Conservation (phyloP, 2,329 filamentous ascomycete species). For the Hortaea sp. region DNA sequence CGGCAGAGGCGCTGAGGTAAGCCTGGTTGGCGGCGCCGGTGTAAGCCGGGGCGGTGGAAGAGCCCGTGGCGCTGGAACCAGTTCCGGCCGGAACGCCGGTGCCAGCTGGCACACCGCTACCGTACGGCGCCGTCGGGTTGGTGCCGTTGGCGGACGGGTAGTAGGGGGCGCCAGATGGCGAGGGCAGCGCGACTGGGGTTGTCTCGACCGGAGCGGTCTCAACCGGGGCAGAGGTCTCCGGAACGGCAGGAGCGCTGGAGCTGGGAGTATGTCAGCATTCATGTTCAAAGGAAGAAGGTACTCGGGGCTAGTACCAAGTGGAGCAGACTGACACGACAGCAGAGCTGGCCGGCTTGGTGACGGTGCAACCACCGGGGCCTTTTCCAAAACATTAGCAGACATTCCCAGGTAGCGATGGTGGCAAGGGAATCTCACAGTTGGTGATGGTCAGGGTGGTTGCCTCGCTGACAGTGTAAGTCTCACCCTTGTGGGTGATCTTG, state of each 20-base stretch:
- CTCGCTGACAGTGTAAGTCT: conserved; percentile 7
- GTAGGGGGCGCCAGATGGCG: conserved; percentile 8
- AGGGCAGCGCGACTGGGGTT: not conserved
- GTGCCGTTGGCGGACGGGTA: conserved; percentile 15
- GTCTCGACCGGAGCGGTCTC: too few relatives aligned
- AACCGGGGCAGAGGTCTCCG: conserved; percentile 1
- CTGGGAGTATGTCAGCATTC: not conserved
- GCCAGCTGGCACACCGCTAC: conserved; percentile 6
- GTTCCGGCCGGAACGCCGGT: conserved; percentile 2
- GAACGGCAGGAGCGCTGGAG: not conserved
- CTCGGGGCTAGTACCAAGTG: not conserved
- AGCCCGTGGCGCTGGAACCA: not conserved
- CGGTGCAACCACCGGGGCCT: conserved; percentile 25
- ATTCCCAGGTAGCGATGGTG: too few relatives aligned
- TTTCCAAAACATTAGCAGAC: too few relatives aligned
- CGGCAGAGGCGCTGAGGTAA: conserved; percentile 36
- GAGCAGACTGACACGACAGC: conserved; percentile 31
- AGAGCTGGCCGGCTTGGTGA: conserved; percentile 43
- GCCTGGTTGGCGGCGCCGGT: conserved; percentile 44
- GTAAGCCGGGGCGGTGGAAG: conserved; percentile 29
- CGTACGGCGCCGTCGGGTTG: conserved; percentile 2
- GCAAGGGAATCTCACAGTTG: conserved; percentile 11
- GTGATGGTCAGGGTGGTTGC: conserved; percentile 16
- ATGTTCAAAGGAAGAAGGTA: not conserved
- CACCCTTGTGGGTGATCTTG: conserved; percentile 14